A percentile compares a stretch with the other conserved stretches of the same genome.
Evolutionary conservation across 2,329 filamentous ascomycete genomes (phyloP).

Genomic region (Fusarium austroafricanum): DNA sequence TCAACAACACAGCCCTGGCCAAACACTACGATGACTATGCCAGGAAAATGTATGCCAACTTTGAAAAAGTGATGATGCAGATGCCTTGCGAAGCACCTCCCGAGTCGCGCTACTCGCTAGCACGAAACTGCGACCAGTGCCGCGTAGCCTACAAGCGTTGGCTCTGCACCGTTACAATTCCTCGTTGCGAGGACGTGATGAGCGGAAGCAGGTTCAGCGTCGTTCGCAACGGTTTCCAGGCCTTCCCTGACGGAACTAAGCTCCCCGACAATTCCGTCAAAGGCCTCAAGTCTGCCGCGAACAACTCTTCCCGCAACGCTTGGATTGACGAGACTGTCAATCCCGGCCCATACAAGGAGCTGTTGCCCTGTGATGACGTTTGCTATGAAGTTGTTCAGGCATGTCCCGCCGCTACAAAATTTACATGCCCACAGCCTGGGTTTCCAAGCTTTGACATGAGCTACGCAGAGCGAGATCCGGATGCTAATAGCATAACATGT

Average conservation of each 20-base stretch:
- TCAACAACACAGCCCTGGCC: slow-evolving; percentile 71
- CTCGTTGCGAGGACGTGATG: slow-evolving; percentile 88
- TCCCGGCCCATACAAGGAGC: slow-evolving; percentile 93
- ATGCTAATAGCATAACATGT: slow-evolving; percentile 48
- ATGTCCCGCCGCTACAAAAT: slow-evolving; percentile 81
- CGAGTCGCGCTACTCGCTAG: slow-evolving; percentile 84
- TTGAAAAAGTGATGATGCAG: slow-evolving; percentile 84
- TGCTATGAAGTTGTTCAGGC: slow-evolving; percentile 88
- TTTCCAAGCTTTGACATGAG: slow-evolving; percentile 51
- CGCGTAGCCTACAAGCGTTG: slow-evolving; percentile 86
- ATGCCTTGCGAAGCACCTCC: slow-evolving; percentile 83
- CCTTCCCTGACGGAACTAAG: slow-evolving; percentile 76
- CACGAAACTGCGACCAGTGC: slow-evolving; percentile 80
- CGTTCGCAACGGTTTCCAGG: slow-evolving; percentile 75
- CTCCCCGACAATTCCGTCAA: slow-evolving; percentile 54
- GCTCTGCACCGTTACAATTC: slow-evolving; percentile 94
- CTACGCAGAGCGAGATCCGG: slow-evolving; percentile 48
- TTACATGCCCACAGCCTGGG: slow-evolving; percentile 73
- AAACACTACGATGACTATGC: slow-evolving; percentile 84
- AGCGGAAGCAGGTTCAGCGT: slow-evolving; percentile 59
- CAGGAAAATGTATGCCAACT: slow-evolving; percentile 75
- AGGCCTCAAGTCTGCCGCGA: slow-evolving; percentile 39
- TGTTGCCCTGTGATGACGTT: slow-evolving; percentile 87
- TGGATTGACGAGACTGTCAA: slow-evolving; percentile 77
- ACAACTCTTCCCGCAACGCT: slow-evolving; percentile 71